Evolutionary conservation across 306 rosid genomes (phyloP).

Genomic region (Hylodesmum podocarpum): DNA sequence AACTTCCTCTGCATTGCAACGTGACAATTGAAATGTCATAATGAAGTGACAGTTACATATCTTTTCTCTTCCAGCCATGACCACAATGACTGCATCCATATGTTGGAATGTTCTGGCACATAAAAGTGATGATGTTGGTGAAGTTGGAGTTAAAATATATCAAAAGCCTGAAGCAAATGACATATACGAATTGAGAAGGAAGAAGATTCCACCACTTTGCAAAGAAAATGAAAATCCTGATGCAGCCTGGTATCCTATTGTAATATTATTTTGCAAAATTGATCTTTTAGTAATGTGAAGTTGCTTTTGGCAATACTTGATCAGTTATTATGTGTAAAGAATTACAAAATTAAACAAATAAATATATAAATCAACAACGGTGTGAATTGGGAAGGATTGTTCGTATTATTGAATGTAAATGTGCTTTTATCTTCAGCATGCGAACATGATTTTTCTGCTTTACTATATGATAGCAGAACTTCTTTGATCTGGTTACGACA

Average conservation of each 20-base stretch:
- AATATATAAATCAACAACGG: too few relatives aligned
- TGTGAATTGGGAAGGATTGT: too few relatives aligned
- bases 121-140: slow-evolving; percentile 83
- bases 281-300: not conserved
- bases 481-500: slow-evolving; percentile 1
- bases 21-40: slow-evolving; percentile 1
- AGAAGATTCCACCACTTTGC: slow-evolving; percentile 81
- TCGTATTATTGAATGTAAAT: not conserved
- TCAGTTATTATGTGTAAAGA: not conserved
- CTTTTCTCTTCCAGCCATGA: slow-evolving; percentile 69
- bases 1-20: slow-evolving; percentile 6
- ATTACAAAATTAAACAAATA: too few relatives aligned
- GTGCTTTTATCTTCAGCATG: not conserved
- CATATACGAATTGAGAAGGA: slow-evolving; percentile 77
- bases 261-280: slow-evolving; percentile 31
- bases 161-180: slow-evolving; percentile 93
- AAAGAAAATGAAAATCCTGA: slow-evolving; percentile 91
- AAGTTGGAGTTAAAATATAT: slow-evolving; percentile 84
- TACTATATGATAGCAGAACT: not conserved
- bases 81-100: slow-evolving; percentile 62
- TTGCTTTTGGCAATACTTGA: not conserved
- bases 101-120: slow-evolving; percentile 98
- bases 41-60: slow-evolving; percentile 17
- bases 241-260: slow-evolving; percentile 73
- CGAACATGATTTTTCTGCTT: not conserved